Evolutionary conservation across 768 basidiomycete genomes (phyloP).

Genomic region (Suillus spraguei): DNA sequence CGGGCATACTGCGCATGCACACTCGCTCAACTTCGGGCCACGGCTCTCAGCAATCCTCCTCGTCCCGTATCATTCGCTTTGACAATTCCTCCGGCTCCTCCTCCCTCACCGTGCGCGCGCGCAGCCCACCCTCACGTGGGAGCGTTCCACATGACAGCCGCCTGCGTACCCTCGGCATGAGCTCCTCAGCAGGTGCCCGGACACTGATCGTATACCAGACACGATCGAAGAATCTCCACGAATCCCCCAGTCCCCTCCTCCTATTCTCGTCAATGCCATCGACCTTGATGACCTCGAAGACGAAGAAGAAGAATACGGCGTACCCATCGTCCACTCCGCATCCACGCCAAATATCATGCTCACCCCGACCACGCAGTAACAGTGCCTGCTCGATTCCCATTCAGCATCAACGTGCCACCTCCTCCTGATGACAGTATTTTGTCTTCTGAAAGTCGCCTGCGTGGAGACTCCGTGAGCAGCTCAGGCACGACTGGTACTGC

Average conservation of each 20-base stretch:
- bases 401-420: conserved; percentile 68
- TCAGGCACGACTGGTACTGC: conserved; percentile 46
- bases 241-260: conserved; percentile 39
- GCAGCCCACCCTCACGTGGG: conserved; percentile 28
- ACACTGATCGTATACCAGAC: conserved; percentile 35
- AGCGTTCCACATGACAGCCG: conserved; percentile 25
- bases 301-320: conserved; percentile 48
- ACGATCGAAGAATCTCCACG: conserved; percentile 35
- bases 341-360: conserved; percentile 12
- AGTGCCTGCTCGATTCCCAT: conserved; percentile 48
- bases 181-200: conserved; percentile 17
- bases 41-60: conserved; percentile 24
- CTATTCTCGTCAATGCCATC: conserved; percentile 35
- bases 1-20: conserved; percentile 43
- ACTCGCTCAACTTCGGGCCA: conserved; percentile 41
- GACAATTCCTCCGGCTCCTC: conserved; percentile 33
- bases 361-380: conserved; percentile 12
- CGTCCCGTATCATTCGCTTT: conserved; percentile 36
- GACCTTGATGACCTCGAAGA: conserved; percentile 42
- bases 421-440: conserved; percentile 41
- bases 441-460: conserved; percentile 46
- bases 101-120: conserved; percentile 22
- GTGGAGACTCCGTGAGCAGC: conserved; percentile 76
- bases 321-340: conserved; percentile 25
- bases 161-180: conserved; percentile 25